Evolutionary conservation across 176 grass and related monocot species (phyloP).

Genomic region (Melocanna baccifera): DNA sequence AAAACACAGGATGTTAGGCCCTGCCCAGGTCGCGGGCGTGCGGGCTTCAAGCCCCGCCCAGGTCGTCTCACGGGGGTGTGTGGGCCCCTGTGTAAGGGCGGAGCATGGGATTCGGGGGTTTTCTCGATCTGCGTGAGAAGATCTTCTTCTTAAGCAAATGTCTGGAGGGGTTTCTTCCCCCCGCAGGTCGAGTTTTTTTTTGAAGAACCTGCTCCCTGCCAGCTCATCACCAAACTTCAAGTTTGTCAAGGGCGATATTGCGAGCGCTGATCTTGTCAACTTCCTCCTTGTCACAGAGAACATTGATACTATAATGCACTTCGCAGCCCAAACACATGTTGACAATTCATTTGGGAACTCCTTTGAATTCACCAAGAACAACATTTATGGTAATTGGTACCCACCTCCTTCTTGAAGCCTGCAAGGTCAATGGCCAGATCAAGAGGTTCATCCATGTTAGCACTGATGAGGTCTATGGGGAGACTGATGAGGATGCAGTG

Average conservation of each 20-base stretch:
- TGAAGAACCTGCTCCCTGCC: conserved; percentile 71
- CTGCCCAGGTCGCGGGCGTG: too few species aligned
- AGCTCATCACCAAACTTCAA: conserved; percentile 69
- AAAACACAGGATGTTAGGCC: too few species aligned
- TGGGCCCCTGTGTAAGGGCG: too few species aligned
- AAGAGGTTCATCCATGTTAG: conserved; percentile 86
- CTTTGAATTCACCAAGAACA: conserved; percentile 87
- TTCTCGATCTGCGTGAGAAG: too few species aligned
- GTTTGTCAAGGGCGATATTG: conserved; percentile 88
- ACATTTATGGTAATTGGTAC: conserved; percentile 87
- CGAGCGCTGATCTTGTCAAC: conserved; percentile 83
- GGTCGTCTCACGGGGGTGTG: too few species aligned
- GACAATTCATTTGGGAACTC: conserved; percentile 93
- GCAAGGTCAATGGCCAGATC: conserved; percentile 81
- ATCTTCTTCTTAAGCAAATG: too few species aligned
- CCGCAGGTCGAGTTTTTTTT: too few species aligned
- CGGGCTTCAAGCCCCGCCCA: too few species aligned
- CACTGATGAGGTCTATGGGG: conserved; percentile 89
- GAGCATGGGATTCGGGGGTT: too few species aligned
- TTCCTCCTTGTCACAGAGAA: conserved; percentile 84
- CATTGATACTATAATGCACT: conserved; percentile 92
- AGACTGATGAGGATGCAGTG: conserved; percentile 76
- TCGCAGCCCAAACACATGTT: conserved; percentile 82
- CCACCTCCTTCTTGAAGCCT: conserved; percentile 83
- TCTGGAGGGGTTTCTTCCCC: too few species aligned